phyloP scores from a whole-genome alignment of 768 basidiomycete genomes.

The Tubosaeta brunneosetosa region DNA sequence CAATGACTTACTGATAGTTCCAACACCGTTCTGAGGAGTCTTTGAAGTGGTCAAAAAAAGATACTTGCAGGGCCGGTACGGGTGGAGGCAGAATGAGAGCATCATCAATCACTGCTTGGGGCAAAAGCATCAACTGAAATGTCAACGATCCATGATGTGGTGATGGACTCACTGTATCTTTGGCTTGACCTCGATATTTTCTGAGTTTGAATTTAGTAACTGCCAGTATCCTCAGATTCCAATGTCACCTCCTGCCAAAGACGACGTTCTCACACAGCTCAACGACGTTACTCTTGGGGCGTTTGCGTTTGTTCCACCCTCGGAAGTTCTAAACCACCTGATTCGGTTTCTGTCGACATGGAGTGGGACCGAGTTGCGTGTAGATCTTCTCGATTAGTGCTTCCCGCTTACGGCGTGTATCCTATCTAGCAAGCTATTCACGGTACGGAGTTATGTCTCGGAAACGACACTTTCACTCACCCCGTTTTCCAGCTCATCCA shows the following conservation, averaged over 20 bases:
- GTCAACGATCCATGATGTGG: too few species aligned
- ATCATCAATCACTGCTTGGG: too few species aligned
- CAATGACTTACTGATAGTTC: too few species aligned
- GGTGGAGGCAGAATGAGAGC: too few species aligned
- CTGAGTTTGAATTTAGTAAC: not conserved
- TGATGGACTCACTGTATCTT: too few species aligned
- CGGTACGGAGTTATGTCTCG: conserved; percentile 37
- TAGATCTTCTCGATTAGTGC: conserved; percentile 7
- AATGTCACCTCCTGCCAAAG: conserved; percentile 53
- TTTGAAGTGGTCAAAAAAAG: too few species aligned
- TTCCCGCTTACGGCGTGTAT: conserved; percentile 7
- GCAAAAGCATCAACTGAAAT: too few species aligned
- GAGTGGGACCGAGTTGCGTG: conserved; percentile 81
- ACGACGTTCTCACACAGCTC: conserved; percentile 45
- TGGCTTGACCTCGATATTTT: not conserved
- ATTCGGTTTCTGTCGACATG: conserved; percentile 76
- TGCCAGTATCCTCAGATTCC: not conserved
- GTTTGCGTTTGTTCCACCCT: conserved; percentile 54
- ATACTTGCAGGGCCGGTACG: too few species aligned
- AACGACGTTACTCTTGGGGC: conserved; percentile 62
- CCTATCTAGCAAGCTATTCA: conserved; percentile 62
- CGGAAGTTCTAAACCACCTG: conserved; percentile 65
- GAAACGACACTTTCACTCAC: conserved; percentile 1
- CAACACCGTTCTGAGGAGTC: too few species aligned
- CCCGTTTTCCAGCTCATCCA: conserved; percentile 54